Evolutionary conservation across 345 rosid genomes (phyloP).

Genomic region (Pistacia integerrima): DNA sequence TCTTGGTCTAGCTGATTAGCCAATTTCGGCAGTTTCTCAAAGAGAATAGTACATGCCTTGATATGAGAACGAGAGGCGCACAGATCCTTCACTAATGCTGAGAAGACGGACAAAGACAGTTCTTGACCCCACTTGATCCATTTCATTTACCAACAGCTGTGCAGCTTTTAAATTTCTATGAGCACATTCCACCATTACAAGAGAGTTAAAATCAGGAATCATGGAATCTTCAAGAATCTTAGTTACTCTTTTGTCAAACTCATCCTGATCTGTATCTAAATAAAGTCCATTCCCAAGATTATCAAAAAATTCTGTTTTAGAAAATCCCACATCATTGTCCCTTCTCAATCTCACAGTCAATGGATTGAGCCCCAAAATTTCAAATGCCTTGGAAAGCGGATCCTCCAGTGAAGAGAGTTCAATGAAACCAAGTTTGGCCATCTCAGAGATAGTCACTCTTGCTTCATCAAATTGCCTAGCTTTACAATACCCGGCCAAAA

Average conservation of each 20-base stretch:
- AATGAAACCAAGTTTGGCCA: conserved; percentile 52
- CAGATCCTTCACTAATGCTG: conserved; percentile 47
- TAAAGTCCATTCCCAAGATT: conserved; percentile 81
- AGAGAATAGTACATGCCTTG: conserved; percentile 39
- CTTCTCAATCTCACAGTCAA: conserved; percentile 66
- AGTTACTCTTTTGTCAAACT: conserved; percentile 52
- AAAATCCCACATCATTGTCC: conserved; percentile 53
- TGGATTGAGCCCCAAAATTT: conserved; percentile 57
- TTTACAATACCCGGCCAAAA: conserved; percentile 74
- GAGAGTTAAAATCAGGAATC: conserved; percentile 56
- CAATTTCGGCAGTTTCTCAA: conserved; percentile 57
- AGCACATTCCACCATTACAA: conserved; percentile 43
- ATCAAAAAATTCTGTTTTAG: conserved; percentile 74
- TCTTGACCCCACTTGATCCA: conserved; percentile 72
- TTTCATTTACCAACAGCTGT: conserved; percentile 52
- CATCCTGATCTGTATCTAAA: conserved; percentile 63
- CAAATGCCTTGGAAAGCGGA: conserved; percentile 61
- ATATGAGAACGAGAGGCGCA: conserved; percentile 41
- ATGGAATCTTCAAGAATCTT: conserved; percentile 48
- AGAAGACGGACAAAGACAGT: conserved; percentile 41
- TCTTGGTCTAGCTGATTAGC: conserved; percentile 58
- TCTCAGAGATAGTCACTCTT: conserved; percentile 45
- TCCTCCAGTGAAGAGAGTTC: conserved; percentile 52
- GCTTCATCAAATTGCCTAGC: conserved; percentile 71
- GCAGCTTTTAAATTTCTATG: conserved; percentile 43